Evolutionary conservation across 73 alveolate species (phyloP).

Genomic region (Paramecium sexaurelia): DNA sequence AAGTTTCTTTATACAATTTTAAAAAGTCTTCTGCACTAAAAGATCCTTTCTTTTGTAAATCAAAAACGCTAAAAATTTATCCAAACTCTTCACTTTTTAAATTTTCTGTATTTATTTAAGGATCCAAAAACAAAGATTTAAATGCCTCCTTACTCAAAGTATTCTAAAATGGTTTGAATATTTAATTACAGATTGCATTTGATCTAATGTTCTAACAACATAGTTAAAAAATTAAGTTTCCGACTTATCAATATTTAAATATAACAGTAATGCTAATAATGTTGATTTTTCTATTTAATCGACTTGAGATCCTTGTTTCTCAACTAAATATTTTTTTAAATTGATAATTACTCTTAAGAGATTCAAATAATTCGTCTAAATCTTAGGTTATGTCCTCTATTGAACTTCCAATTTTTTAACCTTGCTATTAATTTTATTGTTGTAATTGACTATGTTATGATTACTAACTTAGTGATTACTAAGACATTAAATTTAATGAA

Average conservation of each 20-base stretch:
- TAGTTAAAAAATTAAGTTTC: slow-evolving; percentile 49
- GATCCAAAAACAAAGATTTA: slow-evolving; percentile 10
- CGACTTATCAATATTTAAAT: slow-evolving; percentile 12
- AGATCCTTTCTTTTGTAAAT: slow-evolving; percentile 30
- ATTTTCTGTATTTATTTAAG: slow-evolving; percentile 37
- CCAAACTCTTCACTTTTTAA: slow-evolving; percentile 39
- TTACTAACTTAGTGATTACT: slow-evolving; percentile 4
- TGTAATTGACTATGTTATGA: slow-evolving; percentile 35
- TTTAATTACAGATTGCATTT: not conserved
- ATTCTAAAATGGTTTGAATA: not conserved
- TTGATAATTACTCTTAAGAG: not conserved
- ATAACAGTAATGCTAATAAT: slow-evolving; percentile 2
- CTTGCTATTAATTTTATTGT: not conserved
- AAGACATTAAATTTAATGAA: not conserved
- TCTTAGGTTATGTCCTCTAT: not conserved
- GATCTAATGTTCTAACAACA: slow-evolving; percentile 19
- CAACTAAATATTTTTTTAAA: not conserved
- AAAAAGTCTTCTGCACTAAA: slow-evolving; percentile 38
- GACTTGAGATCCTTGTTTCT: not conserved
- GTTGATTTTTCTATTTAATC: slow-evolving; percentile 53
- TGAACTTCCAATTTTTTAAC: not conserved
- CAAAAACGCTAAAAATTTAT: slow-evolving; percentile 40
- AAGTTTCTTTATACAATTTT: not conserved
- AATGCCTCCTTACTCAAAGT: not conserved
- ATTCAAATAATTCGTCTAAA: slow-evolving; percentile 34